Percentiles rank a stretch among this genome's conserved stretches.
phyloP scores from a whole-genome alignment of 805 yeast genomes.

The Cyberlindnera saturnus region DNA sequence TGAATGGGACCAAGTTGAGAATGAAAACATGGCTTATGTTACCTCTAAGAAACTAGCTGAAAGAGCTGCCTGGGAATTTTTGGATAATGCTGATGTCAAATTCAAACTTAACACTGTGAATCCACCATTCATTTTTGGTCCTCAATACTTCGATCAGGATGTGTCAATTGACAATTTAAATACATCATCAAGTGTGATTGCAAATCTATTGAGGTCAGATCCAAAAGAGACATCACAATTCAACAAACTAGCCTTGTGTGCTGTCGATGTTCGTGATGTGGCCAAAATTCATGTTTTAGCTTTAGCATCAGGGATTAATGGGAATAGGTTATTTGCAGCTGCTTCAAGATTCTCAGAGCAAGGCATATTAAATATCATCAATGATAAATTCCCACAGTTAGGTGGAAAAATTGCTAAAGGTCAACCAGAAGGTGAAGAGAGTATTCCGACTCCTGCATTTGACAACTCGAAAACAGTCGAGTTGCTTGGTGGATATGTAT shows the following conservation, averaged over 20 bases:
- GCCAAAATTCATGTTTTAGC: constrained; percentile 46
- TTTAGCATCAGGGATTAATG: constrained; percentile 25
- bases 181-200: constrained; percentile 33
- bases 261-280: constrained; percentile 51
- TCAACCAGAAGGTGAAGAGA: constrained; percentile 24
- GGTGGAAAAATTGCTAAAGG: constrained; percentile 37
- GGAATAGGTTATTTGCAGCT: constrained; percentile 22
- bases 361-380: constrained; percentile 20
- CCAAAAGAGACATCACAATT: neutral
- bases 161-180: constrained; percentile 31
- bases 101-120: constrained; percentile 39
- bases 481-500: constrained; percentile 31
- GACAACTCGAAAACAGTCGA: constrained; percentile 12
- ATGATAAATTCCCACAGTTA: constrained; percentile 33
- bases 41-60: constrained; percentile 61
- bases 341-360: constrained; percentile 18
- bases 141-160: constrained; percentile 42
- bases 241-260: neutral
- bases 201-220: constrained; percentile 19
- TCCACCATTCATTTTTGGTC: constrained; percentile 53
- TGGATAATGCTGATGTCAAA: constrained; percentile 26
- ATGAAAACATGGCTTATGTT: constrained; percentile 37
- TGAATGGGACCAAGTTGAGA: constrained; percentile 38
- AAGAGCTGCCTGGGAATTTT: constrained; percentile 50
- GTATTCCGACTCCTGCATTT: neutral